Percentiles rank a stretch among this genome's conserved stretches.
Evolutionary conservation across 768 basidiomycete species (phyloP).

Genomic region (Infundibulicybe gibba): DNA sequence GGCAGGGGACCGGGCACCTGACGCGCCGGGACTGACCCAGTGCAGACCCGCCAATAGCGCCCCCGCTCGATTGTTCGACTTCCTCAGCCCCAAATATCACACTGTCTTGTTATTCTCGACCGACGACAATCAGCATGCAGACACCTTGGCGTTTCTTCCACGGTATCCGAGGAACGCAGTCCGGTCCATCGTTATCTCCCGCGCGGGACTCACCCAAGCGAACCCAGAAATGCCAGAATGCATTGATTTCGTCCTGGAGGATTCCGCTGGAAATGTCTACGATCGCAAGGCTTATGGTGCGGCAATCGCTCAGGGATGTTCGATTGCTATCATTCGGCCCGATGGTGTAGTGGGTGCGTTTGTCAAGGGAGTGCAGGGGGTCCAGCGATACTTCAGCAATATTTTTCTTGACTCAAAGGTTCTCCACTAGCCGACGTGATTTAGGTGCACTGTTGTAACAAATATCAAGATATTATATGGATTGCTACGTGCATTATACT

Average conservation of each 20-base stretch:
- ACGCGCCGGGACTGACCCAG: slow-evolving; percentile 25
- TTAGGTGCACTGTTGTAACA: too few species aligned
- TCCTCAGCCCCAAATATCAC: slow-evolving; percentile 25
- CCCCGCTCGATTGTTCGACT: slow-evolving; percentile 16
- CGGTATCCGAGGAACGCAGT: slow-evolving; percentile 10
- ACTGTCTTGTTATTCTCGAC: slow-evolving; percentile 30
- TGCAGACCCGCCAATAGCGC: slow-evolving; percentile 4
- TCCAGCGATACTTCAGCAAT: slow-evolving; percentile 7
- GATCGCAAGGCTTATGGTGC: slow-evolving; percentile 37
- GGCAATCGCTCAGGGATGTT: too few species aligned
- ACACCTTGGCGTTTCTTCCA: slow-evolving; percentile 4
- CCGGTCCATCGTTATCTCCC: slow-evolving; percentile 12
- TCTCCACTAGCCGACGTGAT: too few species aligned
- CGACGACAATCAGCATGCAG: slow-evolving; percentile 3
- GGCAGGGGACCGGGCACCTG: slow-evolving; percentile 47
- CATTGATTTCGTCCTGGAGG: slow-evolving; percentile 15
- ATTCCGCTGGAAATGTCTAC: slow-evolving; percentile 22
- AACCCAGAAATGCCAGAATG: background rate
- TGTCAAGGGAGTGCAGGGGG: slow-evolving; percentile 3
- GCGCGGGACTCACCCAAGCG: background rate
- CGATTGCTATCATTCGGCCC: slow-evolving; percentile 27
- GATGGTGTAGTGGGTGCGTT: too few species aligned
- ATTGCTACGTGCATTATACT: too few species aligned
- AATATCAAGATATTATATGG: too few species aligned
- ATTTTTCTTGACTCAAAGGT: background rate